Base-by-base conservation (phyloP, 2,329 filamentous ascomycete genomes). In the Ascochyta clinopodiicola region DNA sequence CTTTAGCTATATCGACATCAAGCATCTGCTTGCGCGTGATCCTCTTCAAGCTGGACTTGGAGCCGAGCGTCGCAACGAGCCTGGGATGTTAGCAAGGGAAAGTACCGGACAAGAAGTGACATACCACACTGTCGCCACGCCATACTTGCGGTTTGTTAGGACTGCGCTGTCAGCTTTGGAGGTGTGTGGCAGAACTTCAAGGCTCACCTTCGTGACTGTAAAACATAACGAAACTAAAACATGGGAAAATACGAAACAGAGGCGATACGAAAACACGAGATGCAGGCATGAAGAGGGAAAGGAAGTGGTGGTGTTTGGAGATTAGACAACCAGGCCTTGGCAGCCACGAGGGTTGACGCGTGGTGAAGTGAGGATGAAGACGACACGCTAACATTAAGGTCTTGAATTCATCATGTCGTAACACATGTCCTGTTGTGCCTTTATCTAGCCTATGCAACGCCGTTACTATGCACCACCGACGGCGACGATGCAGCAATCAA, bases 71-170 rank as follows among this genome's bases (percentile, higher is more conserved):
- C 37, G 95, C 95, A 37, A 96, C 88, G 37, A 97, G 86, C 94
- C 94, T 97, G 60, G 37, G 34, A 51, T 61, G 60, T 75, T 47
- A 78, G 67, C 36, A n/a, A 9, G 12, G 10, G 10, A 24, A 32
- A 9, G 17, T 21, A 12, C 12, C 2, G 4, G 19, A 6, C 10
- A 15, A 12, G 10, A 10, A 3, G 13, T 13, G 22, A 69, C 84
- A 69, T 81, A 96, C 94, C 95, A 99, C 57, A 99, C 88, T 2
- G 94, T 99, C 13, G 94, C 90, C 53, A 99, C 90, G 51, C 95
- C 95, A 84, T 97, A 90, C 73, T 95, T 89, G 70, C 87, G 87
- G 59, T 85, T 94, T 3, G 88, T 95, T 51, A 99, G 85, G 56
- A 99, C 86, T 87, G 45, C 29, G 21, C 51, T 32, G 3, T 76